Conservation (phyloP, 352 stramenopile species). For the Pythium guiyangense region DNA sequence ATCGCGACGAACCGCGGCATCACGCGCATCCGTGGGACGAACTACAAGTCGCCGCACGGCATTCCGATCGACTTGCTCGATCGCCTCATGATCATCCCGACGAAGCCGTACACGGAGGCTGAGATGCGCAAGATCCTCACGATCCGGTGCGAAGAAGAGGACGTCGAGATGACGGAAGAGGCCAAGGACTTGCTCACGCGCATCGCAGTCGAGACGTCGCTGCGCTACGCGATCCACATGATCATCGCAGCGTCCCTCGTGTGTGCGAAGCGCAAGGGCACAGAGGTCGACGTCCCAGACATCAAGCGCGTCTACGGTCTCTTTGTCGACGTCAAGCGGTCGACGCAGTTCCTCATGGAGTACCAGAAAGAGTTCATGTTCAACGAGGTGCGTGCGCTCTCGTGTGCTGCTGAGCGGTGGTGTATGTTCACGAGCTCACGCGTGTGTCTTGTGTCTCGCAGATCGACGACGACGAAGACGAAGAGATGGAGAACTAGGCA, state of each 20-base stretch:
- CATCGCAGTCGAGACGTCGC: constrained; percentile 97
- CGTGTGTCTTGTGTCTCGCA: constrained; percentile 4
- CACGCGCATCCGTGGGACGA: constrained; percentile 97
- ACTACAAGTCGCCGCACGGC: constrained; percentile 98
- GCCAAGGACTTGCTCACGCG: constrained; percentile 96
- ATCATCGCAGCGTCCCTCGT: constrained; percentile 97
- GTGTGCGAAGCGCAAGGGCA: constrained; percentile 92
- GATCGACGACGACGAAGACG: constrained; percentile 37
- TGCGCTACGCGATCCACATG: constrained; percentile 99
- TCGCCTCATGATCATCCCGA: constrained; percentile 98
- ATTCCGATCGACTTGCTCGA: constrained; percentile 99
- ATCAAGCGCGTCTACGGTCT: constrained; percentile 96
- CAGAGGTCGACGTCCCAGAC: constrained; percentile 85
- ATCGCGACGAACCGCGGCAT: constrained; percentile 99
- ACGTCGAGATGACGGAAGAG: constrained; percentile 98
- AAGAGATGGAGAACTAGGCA: constrained; percentile 37
- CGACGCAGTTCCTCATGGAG: constrained; percentile 99
- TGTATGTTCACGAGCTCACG: background rate
- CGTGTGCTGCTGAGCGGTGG: background rate
- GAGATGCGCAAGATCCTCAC: constrained; percentile 97
- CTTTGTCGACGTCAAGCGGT: constrained; percentile 98
- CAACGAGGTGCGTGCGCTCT: constrained; percentile 80
- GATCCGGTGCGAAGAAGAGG: constrained; percentile 97
- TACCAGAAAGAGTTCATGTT: constrained; percentile 99
- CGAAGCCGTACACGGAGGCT: constrained; percentile 92